Conservation (phyloP, 192 early-diverging fungal species). For the Lobulomyces angularis region DNA sequence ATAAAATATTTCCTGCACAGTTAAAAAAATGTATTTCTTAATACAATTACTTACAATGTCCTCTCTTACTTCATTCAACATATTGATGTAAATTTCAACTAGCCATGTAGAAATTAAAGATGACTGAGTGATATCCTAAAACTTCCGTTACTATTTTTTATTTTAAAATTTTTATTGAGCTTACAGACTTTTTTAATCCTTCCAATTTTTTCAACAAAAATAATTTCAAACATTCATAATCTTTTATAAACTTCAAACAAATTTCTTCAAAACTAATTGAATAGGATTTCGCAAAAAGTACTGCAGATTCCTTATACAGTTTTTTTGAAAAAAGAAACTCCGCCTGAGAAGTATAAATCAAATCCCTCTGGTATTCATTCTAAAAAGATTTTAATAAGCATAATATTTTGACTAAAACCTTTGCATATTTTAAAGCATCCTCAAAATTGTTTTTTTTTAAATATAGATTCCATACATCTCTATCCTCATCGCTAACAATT, state of each 20-base stretch:
- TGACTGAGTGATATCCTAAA: slow-evolving; percentile 65
- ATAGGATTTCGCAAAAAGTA: slow-evolving; percentile 70
- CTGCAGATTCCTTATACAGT: slow-evolving; percentile 63
- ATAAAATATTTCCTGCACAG: too few species aligned
- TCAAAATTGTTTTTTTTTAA: slow-evolving; percentile 72
- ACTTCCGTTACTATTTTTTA: neutral
- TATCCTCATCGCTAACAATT: slow-evolving; percentile 81
- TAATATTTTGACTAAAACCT: slow-evolving; percentile 24
- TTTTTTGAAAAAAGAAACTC: slow-evolving; percentile 69
- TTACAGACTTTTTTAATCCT: slow-evolving; percentile 49
- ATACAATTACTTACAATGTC: too few species aligned
- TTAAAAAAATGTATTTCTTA: too few species aligned
- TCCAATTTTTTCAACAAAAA: slow-evolving; percentile 68
- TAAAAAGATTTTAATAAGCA: slow-evolving; percentile 4
- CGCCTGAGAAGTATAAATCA: slow-evolving; percentile 71
- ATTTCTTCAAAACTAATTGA: slow-evolving; percentile 79
- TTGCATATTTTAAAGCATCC: slow-evolving; percentile 63
- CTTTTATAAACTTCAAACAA: slow-evolving; percentile 68
- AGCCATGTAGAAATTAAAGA: slow-evolving; percentile 78
- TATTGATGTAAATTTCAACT: slow-evolving; percentile 71
- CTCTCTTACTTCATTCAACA: slow-evolving; percentile 48
- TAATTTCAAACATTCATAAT: slow-evolving; percentile 57
- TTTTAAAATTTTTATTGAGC: slow-evolving; percentile 3
- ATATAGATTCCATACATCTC: slow-evolving; percentile 88
- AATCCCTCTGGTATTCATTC: slow-evolving; percentile 51